These are phyloP conservation scores for Oidiodendron maius DNA, from an alignment of 495 filamentous ascomycete genomes.

Conservation along the genomic window DNA sequence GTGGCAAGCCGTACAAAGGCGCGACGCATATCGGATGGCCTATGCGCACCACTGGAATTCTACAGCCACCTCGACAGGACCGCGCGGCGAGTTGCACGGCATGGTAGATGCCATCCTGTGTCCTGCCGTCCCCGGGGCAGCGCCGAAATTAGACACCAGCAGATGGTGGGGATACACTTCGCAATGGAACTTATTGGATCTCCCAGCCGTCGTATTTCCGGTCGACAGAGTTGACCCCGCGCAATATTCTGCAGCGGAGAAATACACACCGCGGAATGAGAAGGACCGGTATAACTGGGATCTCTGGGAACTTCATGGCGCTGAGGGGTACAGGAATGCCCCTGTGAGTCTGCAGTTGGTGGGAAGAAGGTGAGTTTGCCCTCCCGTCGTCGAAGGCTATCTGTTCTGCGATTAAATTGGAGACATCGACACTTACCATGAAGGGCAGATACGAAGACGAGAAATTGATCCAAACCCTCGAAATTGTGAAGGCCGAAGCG, in stretches of 20 bases:
- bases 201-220: slow-evolving; percentile 55
- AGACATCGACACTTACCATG: neutral
- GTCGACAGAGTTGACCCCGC: slow-evolving; percentile 39
- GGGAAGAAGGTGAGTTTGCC: slow-evolving; percentile 30
- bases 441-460: slow-evolving; percentile 31
- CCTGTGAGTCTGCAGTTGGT: slow-evolving; percentile 52
- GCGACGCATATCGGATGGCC: slow-evolving; percentile 51
- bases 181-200: slow-evolving; percentile 71
- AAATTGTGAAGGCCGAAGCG: slow-evolving; percentile 27
- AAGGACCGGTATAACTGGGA: slow-evolving; percentile 26
- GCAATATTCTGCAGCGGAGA: slow-evolving; percentile 16
- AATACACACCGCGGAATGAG: slow-evolving; percentile 38
- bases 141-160: slow-evolving; percentile 51
- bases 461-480: slow-evolving; percentile 30
- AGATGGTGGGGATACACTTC: slow-evolving; percentile 68
- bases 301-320: slow-evolving; percentile 27
- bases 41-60: slow-evolving; percentile 58
- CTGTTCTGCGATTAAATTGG: neutral
- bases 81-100: slow-evolving; percentile 18
- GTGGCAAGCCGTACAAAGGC: slow-evolving; percentile 31
- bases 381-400: too few species aligned
- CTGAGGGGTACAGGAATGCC: slow-evolving; percentile 31
- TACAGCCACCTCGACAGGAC: slow-evolving; percentile 21
- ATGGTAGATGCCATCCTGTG: slow-evolving; percentile 65
- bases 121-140: slow-evolving; percentile 53